Conservation (phyloP, 192 early-diverging fungal species). For the Podila minutissima region DNA sequence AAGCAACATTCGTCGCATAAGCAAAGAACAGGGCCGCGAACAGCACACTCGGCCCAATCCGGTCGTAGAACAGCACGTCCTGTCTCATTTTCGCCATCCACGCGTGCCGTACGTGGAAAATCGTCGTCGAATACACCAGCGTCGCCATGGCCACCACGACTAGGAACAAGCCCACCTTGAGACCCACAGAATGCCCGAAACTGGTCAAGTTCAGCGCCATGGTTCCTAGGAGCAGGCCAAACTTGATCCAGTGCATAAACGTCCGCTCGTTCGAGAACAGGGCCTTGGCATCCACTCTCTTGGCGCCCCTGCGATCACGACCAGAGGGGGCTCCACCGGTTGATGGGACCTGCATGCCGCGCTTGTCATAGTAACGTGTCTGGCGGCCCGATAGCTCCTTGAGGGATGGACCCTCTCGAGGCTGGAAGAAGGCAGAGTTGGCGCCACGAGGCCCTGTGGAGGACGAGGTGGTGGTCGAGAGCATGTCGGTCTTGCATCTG, state of each 20-base stretch:
- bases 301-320: slow-evolving; percentile 5
- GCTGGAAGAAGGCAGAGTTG: neutral
- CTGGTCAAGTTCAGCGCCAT: slow-evolving; percentile 75
- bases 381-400: slow-evolving; percentile 7
- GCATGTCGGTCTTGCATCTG: too few species aligned
- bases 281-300: slow-evolving; percentile 68
- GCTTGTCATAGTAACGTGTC: slow-evolving; percentile 9
- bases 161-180: slow-evolving; percentile 24
- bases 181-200: slow-evolving; percentile 57
- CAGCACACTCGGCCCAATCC: slow-evolving; percentile 20
- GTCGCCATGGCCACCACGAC: slow-evolving; percentile 28
- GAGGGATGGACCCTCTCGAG: neutral
- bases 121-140: slow-evolving; percentile 23
- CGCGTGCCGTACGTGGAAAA: slow-evolving; percentile 29
- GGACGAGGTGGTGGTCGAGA: neutral
- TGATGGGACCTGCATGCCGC: neutral
- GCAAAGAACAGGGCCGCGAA: slow-evolving; percentile 32
- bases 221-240: slow-evolving; percentile 70
- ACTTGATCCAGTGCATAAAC: slow-evolving; percentile 83
- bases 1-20: slow-evolving; percentile 30
- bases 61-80: slow-evolving; percentile 34
- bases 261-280: slow-evolving; percentile 94
- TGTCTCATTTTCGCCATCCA: slow-evolving; percentile 33
- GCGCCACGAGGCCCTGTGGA: neutral
- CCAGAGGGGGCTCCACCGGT: too few species aligned